Evolutionary conservation across 345 rosid species (phyloP), one percentile per base, ranked within the genome.

Genomic region (Nasturtium officinale): DNA sequence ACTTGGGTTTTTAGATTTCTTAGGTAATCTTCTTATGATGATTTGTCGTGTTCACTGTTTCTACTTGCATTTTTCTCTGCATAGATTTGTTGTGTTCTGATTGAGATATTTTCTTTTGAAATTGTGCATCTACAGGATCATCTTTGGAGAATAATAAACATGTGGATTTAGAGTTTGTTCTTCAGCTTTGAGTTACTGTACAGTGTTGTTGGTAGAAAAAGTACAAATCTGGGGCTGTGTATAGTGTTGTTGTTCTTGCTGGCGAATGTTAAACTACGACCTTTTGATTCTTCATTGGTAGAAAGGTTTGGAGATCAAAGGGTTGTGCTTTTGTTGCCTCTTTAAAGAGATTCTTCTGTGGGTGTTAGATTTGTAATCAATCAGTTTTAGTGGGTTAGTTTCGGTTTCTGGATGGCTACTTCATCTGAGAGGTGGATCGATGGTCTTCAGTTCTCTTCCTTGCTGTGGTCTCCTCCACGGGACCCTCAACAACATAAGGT

Each of bases 351-450:
- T 7, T 56, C 15, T 65, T 29, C 45, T 18, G 17, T 73, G 5
- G 20, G 32, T 42, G 20, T 65, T 35, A 51, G 60, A 40, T 58
- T 50, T 58, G 47, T 54, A 15, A 50, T 28, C 45, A 21, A 50
- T 29, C 37, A 12, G 9, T 46, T 55, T 10, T 40, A 25, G 50
- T 53, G 42, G 16, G 53, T 51, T 53, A 53, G 58, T 55, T 45
- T 37, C n/a, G 45, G 35, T 52, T 12, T 3, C 40, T 45, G 60
- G 15, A 89, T 91, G 96, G 90, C 92, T 64, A 80, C 53, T 80
- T 82, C 89, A 69, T 84, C 89, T 38, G 97, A 84, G 86, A 85
- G 95, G 74, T 94, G 98, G 98, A 89, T 87, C 72, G 97, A 90
- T 80, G 90, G 97, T 43, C 96, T 94, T 75, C 90, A 86, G 56